Percentiles rank a stretch among this genome's conserved stretches.
These are phyloP conservation scores for Calamus simplicifolius DNA, from an alignment of 176 grass and related monocot species.

Conservation along the genomic window DNA sequence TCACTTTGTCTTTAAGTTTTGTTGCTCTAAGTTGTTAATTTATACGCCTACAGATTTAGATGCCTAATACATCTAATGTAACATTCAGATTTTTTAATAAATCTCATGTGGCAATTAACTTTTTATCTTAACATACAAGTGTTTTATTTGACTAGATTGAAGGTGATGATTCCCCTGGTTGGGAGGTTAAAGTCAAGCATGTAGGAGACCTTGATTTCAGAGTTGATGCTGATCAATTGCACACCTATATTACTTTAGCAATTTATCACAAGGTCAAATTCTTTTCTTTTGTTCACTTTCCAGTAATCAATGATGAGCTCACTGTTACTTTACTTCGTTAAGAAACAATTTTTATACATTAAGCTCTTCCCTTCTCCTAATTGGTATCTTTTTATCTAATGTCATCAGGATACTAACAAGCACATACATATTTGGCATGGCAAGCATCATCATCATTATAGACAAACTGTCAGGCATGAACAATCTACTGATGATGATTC, in stretches of 20 bases:
- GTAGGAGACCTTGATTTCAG: conserved; percentile 45
- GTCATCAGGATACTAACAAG: conserved; percentile 49
- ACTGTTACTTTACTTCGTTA: too few species aligned
- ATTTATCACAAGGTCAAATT: conserved; percentile 64
- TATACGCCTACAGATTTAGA: too few species aligned
- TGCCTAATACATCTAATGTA: too few species aligned
- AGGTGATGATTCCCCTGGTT: conserved; percentile 45
- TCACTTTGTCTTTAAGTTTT: too few species aligned
- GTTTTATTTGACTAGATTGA: conserved; percentile 51
- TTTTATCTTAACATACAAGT: not conserved
- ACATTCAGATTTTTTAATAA: not conserved
- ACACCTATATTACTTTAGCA: conserved; percentile 69
- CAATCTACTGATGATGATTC: conserved; percentile 42
- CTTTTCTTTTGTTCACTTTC: conserved; percentile 1
- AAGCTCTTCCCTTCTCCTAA: not conserved
- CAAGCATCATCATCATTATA: conserved; percentile 77
- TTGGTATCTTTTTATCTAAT: not conserved
- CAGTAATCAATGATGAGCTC: too few species aligned
- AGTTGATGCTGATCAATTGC: conserved; percentile 65
- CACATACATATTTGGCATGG: conserved; percentile 91
- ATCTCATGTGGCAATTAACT: not conserved
- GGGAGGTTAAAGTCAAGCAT: conserved; percentile 64
- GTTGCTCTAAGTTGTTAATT: too few species aligned
- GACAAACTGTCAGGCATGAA: conserved; percentile 42
- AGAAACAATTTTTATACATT: too few species aligned